Base-by-base conservation (phyloP, 495 filamentous ascomycete species). In the Aspergillus cavernicola region DNA sequence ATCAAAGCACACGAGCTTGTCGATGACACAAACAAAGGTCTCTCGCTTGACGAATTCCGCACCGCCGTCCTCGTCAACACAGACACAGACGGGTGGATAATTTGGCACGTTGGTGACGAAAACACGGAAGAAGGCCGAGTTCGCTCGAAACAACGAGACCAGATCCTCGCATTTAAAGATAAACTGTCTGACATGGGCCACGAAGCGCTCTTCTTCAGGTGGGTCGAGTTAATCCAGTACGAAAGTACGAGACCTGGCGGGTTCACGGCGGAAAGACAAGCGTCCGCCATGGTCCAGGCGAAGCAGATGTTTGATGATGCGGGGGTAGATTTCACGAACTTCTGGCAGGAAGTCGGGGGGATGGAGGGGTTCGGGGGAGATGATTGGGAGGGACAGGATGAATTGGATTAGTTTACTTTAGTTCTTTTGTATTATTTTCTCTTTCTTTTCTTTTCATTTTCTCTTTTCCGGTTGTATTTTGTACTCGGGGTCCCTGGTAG, bases 221-320 rank as follows among this genome's bases (percentile, higher is more conserved):
- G 88, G 87, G 85, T 92, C 43, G 90, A 95, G 70, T 67, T 93
- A 50, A 76, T 95, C 33, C 89, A 95, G 66, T 90, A 80, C 61
- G 90, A 93, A 69, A 87, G 86, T 42, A 80, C 79, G 24, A 78
- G 78, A 53, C 82, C 88, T 0, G 89, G 85, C 35, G 86, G 86
- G 0, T 92, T 92, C 60, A 85, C 81, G 1, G 63, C 71, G 3
- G 86, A 90, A 59, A 74, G 80, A 57, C 87, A 91, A 69, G 66
- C 76, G 19, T 76, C 75, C 42, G 80, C 82, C 2, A 86, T 89
- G 59, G 52, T 79, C 16, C 79, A 86, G 78, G 81, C 81, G 56
- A 76, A 80, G 75, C 62, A 80, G 71, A 66, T 91, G 66, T 93
- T 95, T 63, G 76, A 80, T 40, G 72, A 79, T 26, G 77, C 86